phyloP scores from a whole-genome alignment of 805 yeast species.

The Yamadazyma tumulicola region DNA sequence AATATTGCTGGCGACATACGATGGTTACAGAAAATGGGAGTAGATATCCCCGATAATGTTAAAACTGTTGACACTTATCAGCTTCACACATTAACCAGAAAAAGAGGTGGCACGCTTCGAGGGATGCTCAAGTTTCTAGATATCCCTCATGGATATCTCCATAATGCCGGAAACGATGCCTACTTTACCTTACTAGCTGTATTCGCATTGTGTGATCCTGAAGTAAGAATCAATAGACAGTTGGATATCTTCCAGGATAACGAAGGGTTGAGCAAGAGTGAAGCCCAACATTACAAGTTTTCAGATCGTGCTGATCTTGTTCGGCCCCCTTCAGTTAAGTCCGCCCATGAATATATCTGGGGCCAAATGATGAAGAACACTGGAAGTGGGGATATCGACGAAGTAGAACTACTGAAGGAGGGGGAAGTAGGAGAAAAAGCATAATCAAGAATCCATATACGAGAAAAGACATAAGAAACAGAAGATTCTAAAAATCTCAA shows the following conservation, averaged over 20 bases:
- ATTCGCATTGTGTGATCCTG: constrained; percentile 50
- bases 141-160: constrained; percentile 58
- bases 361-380: too few relatives aligned
- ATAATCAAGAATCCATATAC: too few relatives aligned
- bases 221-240: constrained; percentile 18
- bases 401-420: too few relatives aligned
- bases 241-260: constrained; percentile 17
- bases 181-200: constrained; percentile 56
- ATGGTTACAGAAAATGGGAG: constrained; percentile 47
- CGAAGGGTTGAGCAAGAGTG: constrained; percentile 5
- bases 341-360: too few relatives aligned
- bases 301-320: constrained; percentile 4
- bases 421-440: too few relatives aligned
- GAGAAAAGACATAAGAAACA: too few relatives aligned
- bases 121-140: constrained; percentile 43
- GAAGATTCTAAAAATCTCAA: too few relatives aligned
- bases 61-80: constrained; percentile 46
- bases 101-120: constrained; percentile 42
- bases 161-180: constrained; percentile 73
- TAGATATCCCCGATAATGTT: constrained; percentile 37
- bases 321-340: too few relatives aligned
- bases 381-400: too few relatives aligned
- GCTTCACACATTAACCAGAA: constrained; percentile 40
- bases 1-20: constrained; percentile 50
- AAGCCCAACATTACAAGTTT: constrained; percentile 7